phyloP scores from a whole-genome alignment of 2,329 filamentous ascomycete genomes.

The Fusarium subtropicale region DNA sequence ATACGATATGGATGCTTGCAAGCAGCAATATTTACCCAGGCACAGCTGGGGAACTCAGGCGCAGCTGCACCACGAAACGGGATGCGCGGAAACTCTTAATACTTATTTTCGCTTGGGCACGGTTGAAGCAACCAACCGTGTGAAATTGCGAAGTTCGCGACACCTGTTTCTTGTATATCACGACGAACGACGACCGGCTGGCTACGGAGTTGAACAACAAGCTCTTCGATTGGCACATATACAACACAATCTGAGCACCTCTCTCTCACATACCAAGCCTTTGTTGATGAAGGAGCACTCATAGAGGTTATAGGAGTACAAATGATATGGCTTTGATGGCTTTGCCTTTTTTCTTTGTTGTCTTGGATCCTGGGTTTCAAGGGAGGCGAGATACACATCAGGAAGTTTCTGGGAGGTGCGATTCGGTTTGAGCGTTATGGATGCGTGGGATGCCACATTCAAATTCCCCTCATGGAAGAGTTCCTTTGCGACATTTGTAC shows the following conservation, averaged over 20 bases:
- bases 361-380: constrained; percentile 16
- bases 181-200: constrained; percentile 42
- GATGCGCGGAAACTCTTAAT: constrained; percentile 30
- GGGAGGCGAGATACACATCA: constrained; percentile 5
- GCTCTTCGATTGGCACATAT: constrained; percentile 39
- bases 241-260: constrained; percentile 29
- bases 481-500: constrained; percentile 30
- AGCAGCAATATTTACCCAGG: not conserved
- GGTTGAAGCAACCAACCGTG: constrained; percentile 3
- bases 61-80: constrained; percentile 12
- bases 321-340: constrained; percentile 28
- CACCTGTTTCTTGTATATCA: constrained; percentile 45
- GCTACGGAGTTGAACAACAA: constrained; percentile 28
- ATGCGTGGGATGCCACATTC: constrained; percentile 6
- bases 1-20: constrained; percentile 8
- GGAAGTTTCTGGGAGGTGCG: constrained; percentile 10
- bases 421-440: constrained; percentile 9
- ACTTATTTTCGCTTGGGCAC: constrained; percentile 32
- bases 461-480: constrained; percentile 2
- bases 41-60: constrained; percentile 12
- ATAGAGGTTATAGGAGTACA: constrained; percentile 48
- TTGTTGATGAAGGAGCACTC: constrained; percentile 42
- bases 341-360: constrained; percentile 32
- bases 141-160: constrained; percentile 17
- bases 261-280: constrained; percentile 39